Base-by-base conservation (phyloP, 2,329 filamentous ascomycete genomes). In the Aspergillus glaucus region DNA sequence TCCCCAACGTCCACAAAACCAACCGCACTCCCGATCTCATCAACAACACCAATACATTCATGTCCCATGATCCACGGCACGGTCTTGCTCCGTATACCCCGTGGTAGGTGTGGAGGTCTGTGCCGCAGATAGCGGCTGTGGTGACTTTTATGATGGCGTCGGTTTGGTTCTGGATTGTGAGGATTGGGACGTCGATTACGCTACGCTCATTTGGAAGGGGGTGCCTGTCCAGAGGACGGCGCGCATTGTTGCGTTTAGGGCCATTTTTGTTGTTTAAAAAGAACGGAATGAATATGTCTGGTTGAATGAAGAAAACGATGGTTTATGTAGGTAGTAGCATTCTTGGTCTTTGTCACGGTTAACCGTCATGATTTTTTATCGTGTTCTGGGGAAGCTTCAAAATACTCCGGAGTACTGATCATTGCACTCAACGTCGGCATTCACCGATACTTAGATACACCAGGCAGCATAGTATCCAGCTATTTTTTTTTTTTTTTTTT, bases 81-180 rank as follows among this genome's bases (percentile, higher is more conserved):
- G 0, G 55, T 19, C 5, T 19, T n/a, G 15, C 55, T 53, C 1
- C 59, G 10, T 55, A 47, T 4, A 53, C 32, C 3, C 66, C 67
- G 12, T 56, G 64, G 50, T 67, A 69, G 24, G 52, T 57, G 48
- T 69, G 68, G 14, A 69, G 52, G 45, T 70, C 65, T 3, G 59
- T 60, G 2, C 68, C 67, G 52, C 68, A 71, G 47, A 71, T 62
- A 6, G 63, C 66, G 3, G 66, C 53, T 5, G 54, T 60, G 3
- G 66, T 64, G 43, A 71, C 59, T 14, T 60, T 61, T 6, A 72
- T 62, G 28, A 74, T 55, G 3, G 62, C 68, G 53, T 74, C 71
- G 14, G 51, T 60, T 15, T 50, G 48, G 32, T 53, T 57, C 6
- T 51, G 43, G 45, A 59, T 50, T 7, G 40, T 53, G 12, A 59